These are phyloP conservation scores for Passalora sequoiae DNA, from an alignment of 2,329 filamentous ascomycete species.

Conservation along the genomic window DNA sequence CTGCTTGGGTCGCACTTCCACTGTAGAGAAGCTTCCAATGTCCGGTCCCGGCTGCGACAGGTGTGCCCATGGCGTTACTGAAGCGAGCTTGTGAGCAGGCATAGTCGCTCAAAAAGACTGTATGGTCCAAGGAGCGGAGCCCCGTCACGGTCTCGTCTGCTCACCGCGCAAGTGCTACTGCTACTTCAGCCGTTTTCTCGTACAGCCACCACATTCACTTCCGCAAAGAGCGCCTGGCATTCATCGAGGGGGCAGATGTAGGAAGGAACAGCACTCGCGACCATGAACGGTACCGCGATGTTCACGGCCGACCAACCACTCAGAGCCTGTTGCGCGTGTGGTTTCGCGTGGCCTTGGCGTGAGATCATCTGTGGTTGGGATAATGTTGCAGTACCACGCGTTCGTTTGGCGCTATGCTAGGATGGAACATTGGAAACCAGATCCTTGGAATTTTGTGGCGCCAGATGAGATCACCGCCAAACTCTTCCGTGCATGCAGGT, in stretches of 20 bases:
- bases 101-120: neutral
- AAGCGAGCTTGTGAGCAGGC: neutral
- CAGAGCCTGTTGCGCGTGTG: neutral
- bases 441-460: neutral
- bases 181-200: neutral
- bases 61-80: neutral
- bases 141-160: neutral
- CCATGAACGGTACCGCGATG: neutral
- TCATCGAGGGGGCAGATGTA: neutral
- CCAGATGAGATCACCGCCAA: neutral
- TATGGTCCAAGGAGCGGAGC: neutral
- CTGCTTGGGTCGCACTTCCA: constrained; percentile 22
- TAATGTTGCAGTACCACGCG: neutral
- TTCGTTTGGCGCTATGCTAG: too few species aligned
- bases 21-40: constrained; percentile 29
- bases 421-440: too few species aligned
- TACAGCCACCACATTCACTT: neutral
- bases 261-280: neutral
- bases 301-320: neutral
- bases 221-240: neutral
- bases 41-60: constrained; percentile 19
- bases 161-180: neutral
- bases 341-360: neutral
- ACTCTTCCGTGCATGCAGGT: too few species aligned
- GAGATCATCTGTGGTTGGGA: neutral